A percentile compares a stretch with the other conserved stretches of the same genome.
Evolutionary conservation across 371 early-diverging fungal genomes (phyloP).

Genomic region (Capillidium heterosporum): DNA sequence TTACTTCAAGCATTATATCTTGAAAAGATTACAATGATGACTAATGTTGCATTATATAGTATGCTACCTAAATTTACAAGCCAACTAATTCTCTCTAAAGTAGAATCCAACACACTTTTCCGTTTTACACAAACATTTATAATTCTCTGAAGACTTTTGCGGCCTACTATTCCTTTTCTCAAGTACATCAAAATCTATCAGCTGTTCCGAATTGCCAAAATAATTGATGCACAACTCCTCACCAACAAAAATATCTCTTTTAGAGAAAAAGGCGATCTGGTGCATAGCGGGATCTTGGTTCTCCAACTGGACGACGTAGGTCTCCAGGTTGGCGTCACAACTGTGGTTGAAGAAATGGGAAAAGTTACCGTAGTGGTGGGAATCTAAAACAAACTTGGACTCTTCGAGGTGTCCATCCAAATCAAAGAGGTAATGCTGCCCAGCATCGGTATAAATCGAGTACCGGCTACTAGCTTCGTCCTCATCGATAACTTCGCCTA

Average conservation of each 20-base stretch:
- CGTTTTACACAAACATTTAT: too few relatives aligned
- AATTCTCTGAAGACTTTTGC: too few relatives aligned
- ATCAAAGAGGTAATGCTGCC: slow-evolving; percentile 36
- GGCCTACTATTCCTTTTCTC: too few relatives aligned
- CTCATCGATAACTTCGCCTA: slow-evolving; percentile 37
- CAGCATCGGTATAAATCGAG: slow-evolving; percentile 18
- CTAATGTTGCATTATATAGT: too few relatives aligned
- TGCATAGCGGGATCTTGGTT: slow-evolving; percentile 21
- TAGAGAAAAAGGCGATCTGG: slow-evolving; percentile 44
- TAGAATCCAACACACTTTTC: too few relatives aligned
- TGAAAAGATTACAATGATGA: too few relatives aligned
- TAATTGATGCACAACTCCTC: slow-evolving; percentile 28
- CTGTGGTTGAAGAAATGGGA: slow-evolving; percentile 59
- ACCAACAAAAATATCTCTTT: slow-evolving; percentile 23
- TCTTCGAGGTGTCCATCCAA: slow-evolving; percentile 21
- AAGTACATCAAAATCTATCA: too few relatives aligned
- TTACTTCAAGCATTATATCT: too few relatives aligned
- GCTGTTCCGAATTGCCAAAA: background rate
- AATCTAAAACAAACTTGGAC: slow-evolving; percentile 29
- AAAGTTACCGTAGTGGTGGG: slow-evolving; percentile 36
- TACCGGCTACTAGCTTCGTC: slow-evolving; percentile 26
- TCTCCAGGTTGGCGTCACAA: slow-evolving; percentile 34
- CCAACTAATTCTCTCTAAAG: too few relatives aligned
- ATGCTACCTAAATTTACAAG: too few relatives aligned
- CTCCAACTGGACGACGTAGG: slow-evolving; percentile 25